Percentiles rank a stretch among this genome's conserved stretches.
These are phyloP conservation scores for Sugiyamaella marilandica DNA, from an alignment of 805 yeast genomes.

Conservation along the genomic window DNA sequence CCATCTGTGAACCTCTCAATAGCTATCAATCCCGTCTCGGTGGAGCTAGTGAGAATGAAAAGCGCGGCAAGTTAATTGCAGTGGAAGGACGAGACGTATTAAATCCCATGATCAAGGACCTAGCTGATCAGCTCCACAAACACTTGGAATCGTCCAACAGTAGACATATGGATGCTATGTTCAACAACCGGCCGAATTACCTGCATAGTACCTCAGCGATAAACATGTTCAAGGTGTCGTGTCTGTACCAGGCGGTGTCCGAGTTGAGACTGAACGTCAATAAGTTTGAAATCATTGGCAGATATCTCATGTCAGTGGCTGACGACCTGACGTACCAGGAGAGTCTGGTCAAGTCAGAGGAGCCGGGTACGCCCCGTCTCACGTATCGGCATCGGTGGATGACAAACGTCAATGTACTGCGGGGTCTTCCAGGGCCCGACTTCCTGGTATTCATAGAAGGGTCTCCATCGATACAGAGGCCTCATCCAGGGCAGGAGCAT, in stretches of 20 bases:
- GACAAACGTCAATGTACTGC: slow-evolving; percentile 19
- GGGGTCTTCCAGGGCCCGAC: slow-evolving; percentile 27
- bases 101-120: slow-evolving; percentile 1
- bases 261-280: slow-evolving; percentile 10
- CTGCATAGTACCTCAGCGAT: slow-evolving; percentile 19
- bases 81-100: slow-evolving; percentile 20
- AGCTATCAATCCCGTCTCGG: slow-evolving; percentile 2
- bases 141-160: slow-evolving; percentile 8
- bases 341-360: slow-evolving; percentile 1
- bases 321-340: slow-evolving; percentile 21
- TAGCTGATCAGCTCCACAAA: slow-evolving; percentile 11
- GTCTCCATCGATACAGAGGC: neutral
- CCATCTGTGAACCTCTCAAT: slow-evolving; percentile 19
- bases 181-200: slow-evolving; percentile 15
- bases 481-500: neutral
- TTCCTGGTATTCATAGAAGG: slow-evolving; percentile 18
- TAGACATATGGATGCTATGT: slow-evolving; percentile 2
- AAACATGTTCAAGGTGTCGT: slow-evolving; percentile 24
- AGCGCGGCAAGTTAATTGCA: slow-evolving; percentile 14
- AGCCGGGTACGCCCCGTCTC: neutral
- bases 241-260: slow-evolving; percentile 24
- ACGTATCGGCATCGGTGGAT: slow-evolving; percentile 23
- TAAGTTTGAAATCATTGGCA: slow-evolving; percentile 18
- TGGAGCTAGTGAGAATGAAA: neutral
- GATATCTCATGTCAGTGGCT: slow-evolving; percentile 24